These are phyloP conservation scores for Microcyclosporella mali DNA, from an alignment of 2,329 filamentous ascomycete species.

Conservation along the genomic window DNA sequence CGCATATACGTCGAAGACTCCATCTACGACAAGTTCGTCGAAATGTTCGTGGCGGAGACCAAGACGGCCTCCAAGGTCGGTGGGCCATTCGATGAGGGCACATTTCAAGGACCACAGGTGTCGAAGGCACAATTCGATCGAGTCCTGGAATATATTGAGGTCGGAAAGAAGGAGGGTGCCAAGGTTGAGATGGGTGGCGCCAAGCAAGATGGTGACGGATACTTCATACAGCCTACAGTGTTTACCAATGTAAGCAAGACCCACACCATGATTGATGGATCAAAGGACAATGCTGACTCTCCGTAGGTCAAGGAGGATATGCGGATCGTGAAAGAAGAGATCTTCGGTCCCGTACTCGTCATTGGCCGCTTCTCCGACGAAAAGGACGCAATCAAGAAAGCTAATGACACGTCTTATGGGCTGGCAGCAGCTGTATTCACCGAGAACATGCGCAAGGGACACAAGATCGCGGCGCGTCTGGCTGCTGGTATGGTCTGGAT, in stretches of 20 bases:
- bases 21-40: conserved; percentile 58
- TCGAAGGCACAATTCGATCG: conserved; percentile 60
- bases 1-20: conserved; percentile 52
- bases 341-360: conserved; percentile 59
- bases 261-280: too few relatives aligned
- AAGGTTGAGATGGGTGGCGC: conserved; percentile 11
- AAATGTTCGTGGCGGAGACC: conserved; percentile 55
- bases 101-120: conserved; percentile 70
- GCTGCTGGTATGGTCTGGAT: conserved; percentile 67
- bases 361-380: conserved; percentile 54
- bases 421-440: conserved; percentile 59
- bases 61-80: conserved; percentile 55
- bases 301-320: not conserved
- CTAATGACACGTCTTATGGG: conserved; percentile 57
- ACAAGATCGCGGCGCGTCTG: conserved; percentile 45
- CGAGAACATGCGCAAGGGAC: conserved; percentile 54
- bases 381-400: conserved; percentile 47
- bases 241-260: conserved; percentile 42
- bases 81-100: conserved; percentile 62
- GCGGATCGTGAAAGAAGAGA: conserved; percentile 39
- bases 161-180: conserved; percentile 15
- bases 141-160: conserved; percentile 8
- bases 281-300: too few relatives aligned
- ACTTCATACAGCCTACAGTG: conserved; percentile 57
- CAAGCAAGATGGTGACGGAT: conserved; percentile 40